Base-by-base conservation (phyloP, 192 early-diverging fungal genomes). In the Backusella psychrophila region DNA sequence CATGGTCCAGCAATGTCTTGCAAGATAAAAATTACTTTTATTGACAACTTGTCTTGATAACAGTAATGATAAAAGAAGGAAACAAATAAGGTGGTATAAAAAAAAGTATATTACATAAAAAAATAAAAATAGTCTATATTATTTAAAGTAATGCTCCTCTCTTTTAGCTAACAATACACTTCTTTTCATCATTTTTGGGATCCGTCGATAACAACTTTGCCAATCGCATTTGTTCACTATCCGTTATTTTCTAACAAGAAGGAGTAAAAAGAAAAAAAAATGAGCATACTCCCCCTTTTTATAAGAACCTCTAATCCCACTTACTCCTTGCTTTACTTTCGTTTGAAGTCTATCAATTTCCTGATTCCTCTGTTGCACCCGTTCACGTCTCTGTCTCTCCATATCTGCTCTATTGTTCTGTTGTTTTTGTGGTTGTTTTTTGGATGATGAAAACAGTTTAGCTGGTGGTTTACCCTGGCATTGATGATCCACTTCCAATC, bases 401-500 rank as follows among this genome's bases (percentile, higher is more conserved):
- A 74, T 74, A 8, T 74, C 56, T 6, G 38, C 36, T 17, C 36
- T 63, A 35, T 31, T 66, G 26, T 34, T 63, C 1, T 66, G 17
- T 12, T 31, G 17, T n/a, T 21, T 42, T 44, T 72, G 39, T 9
- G 12, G 26, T 14, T 72, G 26, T 5, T 42, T 46, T 8, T 29
- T 23, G 12, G 29, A 33, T n/a, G 69, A 21, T 8, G 17, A 0
- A n/a, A 31, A 26, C 29, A 44, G 44, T 23, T 39, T 39, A 33
- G 6, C 12, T 31, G 72, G 46, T 35, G 63, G 49, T 69, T 71
- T 34, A 23, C 72, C 72, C 36, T 81, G 70, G 70, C 95, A 96
- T 8, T 86, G 75, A 77, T 96, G 95, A 66, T 93, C 93, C 33
- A 80, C 73, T 46, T 92, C 90, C 41, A 94, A 81, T 33, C 94